These are phyloP conservation scores for Escallonia rubra DNA, from an alignment of 129 eudicot species.

Conservation along the genomic window DNA sequence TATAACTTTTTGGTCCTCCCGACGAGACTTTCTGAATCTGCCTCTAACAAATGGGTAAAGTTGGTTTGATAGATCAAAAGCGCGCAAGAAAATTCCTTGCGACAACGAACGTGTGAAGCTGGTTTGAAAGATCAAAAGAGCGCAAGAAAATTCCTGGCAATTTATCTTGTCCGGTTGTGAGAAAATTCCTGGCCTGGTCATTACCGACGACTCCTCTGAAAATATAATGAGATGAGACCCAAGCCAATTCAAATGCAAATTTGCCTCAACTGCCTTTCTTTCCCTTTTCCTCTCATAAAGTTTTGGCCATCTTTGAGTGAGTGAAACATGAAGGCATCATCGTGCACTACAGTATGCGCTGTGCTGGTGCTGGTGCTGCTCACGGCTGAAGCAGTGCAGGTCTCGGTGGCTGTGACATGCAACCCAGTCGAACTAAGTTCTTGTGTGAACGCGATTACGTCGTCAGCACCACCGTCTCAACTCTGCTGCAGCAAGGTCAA, in stretches of 20 bases:
- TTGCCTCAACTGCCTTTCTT: neutral
- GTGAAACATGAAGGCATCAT: conserved; percentile 7
- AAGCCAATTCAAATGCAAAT: neutral
- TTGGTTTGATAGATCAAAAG: too few species aligned
- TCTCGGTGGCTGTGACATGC: conserved; percentile 36
- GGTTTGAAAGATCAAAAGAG: too few species aligned
- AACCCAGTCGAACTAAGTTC: conserved; percentile 26
- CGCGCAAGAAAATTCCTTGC: too few species aligned
- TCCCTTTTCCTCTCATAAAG: neutral
- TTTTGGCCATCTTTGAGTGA: neutral
- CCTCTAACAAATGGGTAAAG: too few species aligned
- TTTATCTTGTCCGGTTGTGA: too few species aligned
- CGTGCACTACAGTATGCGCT: conserved; percentile 9
- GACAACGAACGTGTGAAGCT: too few species aligned
- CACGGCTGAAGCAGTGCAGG: conserved; percentile 12
- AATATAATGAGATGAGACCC: neutral
- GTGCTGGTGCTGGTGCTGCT: conserved; percentile 15
- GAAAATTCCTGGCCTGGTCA: too few species aligned
- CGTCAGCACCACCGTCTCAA: conserved; percentile 16
- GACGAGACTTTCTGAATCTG: too few species aligned
- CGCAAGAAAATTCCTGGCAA: too few species aligned
- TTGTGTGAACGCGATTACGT: conserved; percentile 29
- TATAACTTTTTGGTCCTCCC: too few species aligned
- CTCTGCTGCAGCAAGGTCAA: conserved; percentile 35
- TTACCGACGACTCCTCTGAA: too few species aligned